These are phyloP conservation scores for Wickerhamiella bombiphila DNA, from an alignment of 805 yeast genomes.

Conservation along the genomic window DNA sequence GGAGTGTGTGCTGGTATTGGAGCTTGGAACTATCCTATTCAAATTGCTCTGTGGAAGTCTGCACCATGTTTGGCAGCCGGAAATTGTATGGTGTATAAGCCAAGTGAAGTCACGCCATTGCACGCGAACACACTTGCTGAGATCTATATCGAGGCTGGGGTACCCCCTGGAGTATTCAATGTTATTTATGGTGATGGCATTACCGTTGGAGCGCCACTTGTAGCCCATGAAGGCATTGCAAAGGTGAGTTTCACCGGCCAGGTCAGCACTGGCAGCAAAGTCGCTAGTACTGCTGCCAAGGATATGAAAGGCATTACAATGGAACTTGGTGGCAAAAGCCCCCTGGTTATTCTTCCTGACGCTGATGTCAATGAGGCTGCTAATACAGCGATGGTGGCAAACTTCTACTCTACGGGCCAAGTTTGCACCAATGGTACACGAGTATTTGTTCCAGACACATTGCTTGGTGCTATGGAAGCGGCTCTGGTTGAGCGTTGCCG, in stretches of 20 bases:
- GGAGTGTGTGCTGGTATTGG: constrained; percentile 57
- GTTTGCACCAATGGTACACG: constrained; percentile 89
- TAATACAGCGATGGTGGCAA: constrained; percentile 55
- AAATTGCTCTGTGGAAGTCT: constrained; percentile 63
- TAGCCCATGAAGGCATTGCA: constrained; percentile 47
- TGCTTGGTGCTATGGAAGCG: constrained; percentile 54
- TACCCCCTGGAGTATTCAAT: constrained; percentile 62
- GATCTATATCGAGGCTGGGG: constrained; percentile 47
- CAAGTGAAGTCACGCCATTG: constrained; percentile 61
- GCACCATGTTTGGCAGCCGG: constrained; percentile 75
- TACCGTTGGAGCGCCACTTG: constrained; percentile 46
- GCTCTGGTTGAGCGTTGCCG: constrained; percentile 40
- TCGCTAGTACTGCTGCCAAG: constrained; percentile 55
- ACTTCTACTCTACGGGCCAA: constrained; percentile 84
- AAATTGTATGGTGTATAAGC: constrained; percentile 52
- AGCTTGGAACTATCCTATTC: constrained; percentile 56
- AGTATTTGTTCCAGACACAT: constrained; percentile 65
- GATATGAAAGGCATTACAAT: constrained; percentile 73
- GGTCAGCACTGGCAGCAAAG: constrained; percentile 67
- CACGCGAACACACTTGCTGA: constrained; percentile 46
- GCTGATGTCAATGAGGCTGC: constrained; percentile 65
- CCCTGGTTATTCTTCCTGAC: constrained; percentile 71
- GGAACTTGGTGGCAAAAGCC: constrained; percentile 91
- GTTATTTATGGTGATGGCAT: constrained; percentile 54
- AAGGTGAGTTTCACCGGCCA: constrained; percentile 90